These are phyloP conservation scores for Colletotrichum echinochloae DNA, from an alignment of 2,329 filamentous ascomycete species.

Conservation along the genomic window DNA sequence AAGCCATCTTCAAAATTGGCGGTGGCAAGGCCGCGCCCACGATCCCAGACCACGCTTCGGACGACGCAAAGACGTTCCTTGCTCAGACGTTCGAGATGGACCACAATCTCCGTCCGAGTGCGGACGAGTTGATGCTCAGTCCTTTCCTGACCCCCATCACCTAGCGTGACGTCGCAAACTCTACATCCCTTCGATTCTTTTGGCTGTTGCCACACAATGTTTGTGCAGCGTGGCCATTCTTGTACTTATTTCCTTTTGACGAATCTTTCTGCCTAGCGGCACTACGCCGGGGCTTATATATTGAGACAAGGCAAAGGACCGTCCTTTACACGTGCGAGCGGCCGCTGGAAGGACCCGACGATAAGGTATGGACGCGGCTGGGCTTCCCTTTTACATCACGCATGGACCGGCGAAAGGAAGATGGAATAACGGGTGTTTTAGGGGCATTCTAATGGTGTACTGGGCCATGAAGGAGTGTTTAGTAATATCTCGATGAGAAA, in stretches of 20 bases:
- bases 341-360: constrained; percentile 41
- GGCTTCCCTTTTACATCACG: constrained; percentile 24
- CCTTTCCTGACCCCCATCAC: constrained; percentile 83
- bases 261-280: constrained; percentile 12
- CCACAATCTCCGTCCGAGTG: constrained; percentile 89
- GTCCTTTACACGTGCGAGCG: constrained; percentile 32
- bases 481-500: constrained; percentile 38
- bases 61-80: constrained; percentile 86
- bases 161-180: constrained; percentile 48
- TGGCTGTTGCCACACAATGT: neutral
- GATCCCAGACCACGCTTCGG: constrained; percentile 86
- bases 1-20: constrained; percentile 99
- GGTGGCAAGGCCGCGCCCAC: constrained; percentile 83
- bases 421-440: constrained; percentile 13
- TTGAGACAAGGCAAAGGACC: constrained; percentile 15
- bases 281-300: constrained; percentile 25
- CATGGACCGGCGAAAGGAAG: constrained; percentile 37
- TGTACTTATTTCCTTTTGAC: constrained; percentile 29
- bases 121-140: constrained; percentile 88
- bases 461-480: constrained; percentile 37
- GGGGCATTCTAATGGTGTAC: constrained; percentile 23
- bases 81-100: constrained; percentile 94
- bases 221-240: neutral
- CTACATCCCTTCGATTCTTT: constrained; percentile 30
- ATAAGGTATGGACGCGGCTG: constrained; percentile 30